Evolutionary conservation across 2,329 filamentous ascomycete species (phyloP).

Genomic region (Fusarium veterinarium): DNA sequence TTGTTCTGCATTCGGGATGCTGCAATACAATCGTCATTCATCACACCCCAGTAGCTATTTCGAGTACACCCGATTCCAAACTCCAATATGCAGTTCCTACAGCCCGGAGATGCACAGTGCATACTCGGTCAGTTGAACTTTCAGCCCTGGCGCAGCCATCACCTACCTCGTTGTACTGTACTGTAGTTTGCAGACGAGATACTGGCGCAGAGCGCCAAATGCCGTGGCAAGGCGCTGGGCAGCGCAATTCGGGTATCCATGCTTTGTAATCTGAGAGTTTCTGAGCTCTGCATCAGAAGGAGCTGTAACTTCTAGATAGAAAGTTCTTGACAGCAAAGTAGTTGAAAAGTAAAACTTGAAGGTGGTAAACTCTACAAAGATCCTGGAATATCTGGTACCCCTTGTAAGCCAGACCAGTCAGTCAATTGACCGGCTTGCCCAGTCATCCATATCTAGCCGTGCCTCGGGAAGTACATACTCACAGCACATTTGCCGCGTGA

Average conservation of each 20-base stretch:
- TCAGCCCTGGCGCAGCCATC: constrained; percentile 31
- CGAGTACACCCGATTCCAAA: constrained; percentile 17
- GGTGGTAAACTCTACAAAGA: constrained; percentile 17
- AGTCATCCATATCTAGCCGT: constrained; percentile 12
- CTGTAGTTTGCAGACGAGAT: neutral
- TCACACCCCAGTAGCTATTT: constrained; percentile 14
- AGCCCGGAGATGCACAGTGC: constrained; percentile 23
- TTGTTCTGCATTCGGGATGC: constrained; percentile 28
- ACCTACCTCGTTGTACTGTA: neutral
- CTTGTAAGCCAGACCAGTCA: constrained; percentile 20
- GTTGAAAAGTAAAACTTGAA: neutral
- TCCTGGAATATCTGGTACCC: constrained; percentile 36
- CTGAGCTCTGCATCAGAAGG: neutral
- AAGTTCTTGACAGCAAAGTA: neutral
- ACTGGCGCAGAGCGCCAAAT: constrained; percentile 13
- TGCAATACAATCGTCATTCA: constrained; percentile 36
- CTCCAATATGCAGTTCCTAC: constrained; percentile 9
- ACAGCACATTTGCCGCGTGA: constrained; percentile 32
- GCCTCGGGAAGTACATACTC: constrained; percentile 28
- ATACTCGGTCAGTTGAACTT: constrained; percentile 15
- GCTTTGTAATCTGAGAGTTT: constrained; percentile 13
- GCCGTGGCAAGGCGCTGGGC: constrained; percentile 36
- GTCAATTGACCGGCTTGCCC: neutral
- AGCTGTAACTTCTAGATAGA: constrained; percentile 2
- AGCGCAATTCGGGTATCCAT: constrained; percentile 6